phyloP scores from a whole-genome alignment of 495 filamentous ascomycete genomes.

The Penicillium turbatum region DNA sequence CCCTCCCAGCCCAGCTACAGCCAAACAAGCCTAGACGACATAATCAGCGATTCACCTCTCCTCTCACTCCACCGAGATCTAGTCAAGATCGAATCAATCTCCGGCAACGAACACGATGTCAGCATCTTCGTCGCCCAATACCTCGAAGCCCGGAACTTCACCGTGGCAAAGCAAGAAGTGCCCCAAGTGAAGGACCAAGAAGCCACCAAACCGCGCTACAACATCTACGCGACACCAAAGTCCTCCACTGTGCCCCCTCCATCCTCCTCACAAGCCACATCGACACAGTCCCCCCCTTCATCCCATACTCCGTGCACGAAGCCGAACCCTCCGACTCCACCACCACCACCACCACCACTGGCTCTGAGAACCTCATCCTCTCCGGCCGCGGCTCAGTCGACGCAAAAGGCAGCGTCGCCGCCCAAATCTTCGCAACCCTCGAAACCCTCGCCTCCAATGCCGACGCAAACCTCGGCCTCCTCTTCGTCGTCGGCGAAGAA shows the following conservation, averaged over 20 bases:
- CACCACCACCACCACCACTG: constrained; percentile 21
- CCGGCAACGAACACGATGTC: constrained; percentile 64
- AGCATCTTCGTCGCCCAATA: constrained; percentile 64
- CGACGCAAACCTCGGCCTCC: constrained; percentile 55
- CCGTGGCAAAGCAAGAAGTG: constrained; percentile 59
- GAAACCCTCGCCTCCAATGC: constrained; percentile 50
- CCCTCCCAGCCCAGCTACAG: background rate
- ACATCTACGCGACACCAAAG: constrained; percentile 74
- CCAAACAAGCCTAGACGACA: constrained; percentile 14
- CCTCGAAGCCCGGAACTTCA: constrained; percentile 61
- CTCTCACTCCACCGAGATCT: constrained; percentile 74
- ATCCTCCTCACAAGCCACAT: constrained; percentile 76
- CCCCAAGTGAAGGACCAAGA: constrained; percentile 15
- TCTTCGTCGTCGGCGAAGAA: constrained; percentile 92
- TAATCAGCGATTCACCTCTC: constrained; percentile 48
- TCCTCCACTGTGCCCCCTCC: constrained; percentile 49
- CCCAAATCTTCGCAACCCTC: constrained; percentile 65
- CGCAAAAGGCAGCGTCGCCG: constrained; percentile 82
- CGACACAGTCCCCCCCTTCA: constrained; percentile 64
- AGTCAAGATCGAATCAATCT: constrained; percentile 70
- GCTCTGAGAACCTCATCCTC: constrained; percentile 45
- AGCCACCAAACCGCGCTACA: constrained; percentile 50
- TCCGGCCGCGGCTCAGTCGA: constrained; percentile 82
- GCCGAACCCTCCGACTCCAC: constrained; percentile 1
- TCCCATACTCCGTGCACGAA: constrained; percentile 44